These are phyloP conservation scores for Pseudonitzschia multistriata DNA, from an alignment of 108 stramenopile species.

Conservation along the genomic window DNA sequence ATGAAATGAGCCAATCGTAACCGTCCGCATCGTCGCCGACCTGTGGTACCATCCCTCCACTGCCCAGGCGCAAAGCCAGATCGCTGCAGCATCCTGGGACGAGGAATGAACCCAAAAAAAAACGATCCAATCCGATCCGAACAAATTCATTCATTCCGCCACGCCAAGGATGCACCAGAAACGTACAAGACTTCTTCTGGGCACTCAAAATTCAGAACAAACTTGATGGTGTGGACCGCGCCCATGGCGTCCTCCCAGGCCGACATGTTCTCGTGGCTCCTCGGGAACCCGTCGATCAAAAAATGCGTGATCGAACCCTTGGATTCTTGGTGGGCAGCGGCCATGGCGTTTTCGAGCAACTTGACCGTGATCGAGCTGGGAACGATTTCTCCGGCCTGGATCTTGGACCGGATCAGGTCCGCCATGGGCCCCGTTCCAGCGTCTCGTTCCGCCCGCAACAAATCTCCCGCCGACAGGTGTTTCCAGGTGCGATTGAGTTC, in stretches of 20 bases:
- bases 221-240: slow-evolving; percentile 16
- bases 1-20: too few species aligned
- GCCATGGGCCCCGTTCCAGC: slow-evolving; percentile 64
- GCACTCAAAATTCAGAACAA: slow-evolving; percentile 78
- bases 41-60: too few species aligned
- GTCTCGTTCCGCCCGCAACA: slow-evolving; percentile 89
- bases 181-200: slow-evolving; percentile 69
- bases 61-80: too few species aligned
- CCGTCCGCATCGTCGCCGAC: too few species aligned
- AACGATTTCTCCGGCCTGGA: slow-evolving; percentile 89
- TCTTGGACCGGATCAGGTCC: slow-evolving; percentile 77
- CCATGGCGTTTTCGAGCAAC: slow-evolving; percentile 86
- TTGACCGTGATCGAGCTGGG: slow-evolving; percentile 87
- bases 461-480: slow-evolving; percentile 95
- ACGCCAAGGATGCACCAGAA: not conserved
- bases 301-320: slow-evolving; percentile 50
- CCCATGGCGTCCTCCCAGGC: slow-evolving; percentile 81
- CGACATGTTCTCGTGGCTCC: slow-evolving; percentile 85
- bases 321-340: slow-evolving; percentile 22
- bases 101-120: too few species aligned
- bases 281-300: slow-evolving; percentile 97
- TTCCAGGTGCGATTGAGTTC: slow-evolving; percentile 50
- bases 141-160: not conserved
- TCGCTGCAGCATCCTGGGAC: too few species aligned
- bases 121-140: not conserved